Evolutionary conservation across 2,329 filamentous ascomycete genomes (phyloP), one percentile per base, ranked within the genome.

Genomic region (Ambrosiella cleistominuta): DNA sequence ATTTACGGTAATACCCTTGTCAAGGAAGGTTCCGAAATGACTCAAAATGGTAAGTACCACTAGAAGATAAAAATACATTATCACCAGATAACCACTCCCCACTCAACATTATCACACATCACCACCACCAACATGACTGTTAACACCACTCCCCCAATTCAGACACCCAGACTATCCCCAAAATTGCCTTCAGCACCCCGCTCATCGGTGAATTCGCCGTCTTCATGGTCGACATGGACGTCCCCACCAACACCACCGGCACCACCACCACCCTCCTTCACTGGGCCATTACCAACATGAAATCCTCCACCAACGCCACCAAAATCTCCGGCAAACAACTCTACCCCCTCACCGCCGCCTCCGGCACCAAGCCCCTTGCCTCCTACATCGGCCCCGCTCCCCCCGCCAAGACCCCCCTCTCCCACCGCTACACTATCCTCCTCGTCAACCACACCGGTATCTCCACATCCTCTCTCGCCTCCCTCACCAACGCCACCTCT

Each of bases 221-320:
- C 58, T 63, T 75, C 27, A 65, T 64, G 52, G 63, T 77, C 36
- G 74, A 77, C 61, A 66, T 74, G 13, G 75, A 77, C 65, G 70
- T 74, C 0, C 75, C 75, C 57, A 61, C 61, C 51, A 64, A 64
- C 60, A 39, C 44, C 35, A 59, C 63, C 38, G 5, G 71, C 55
- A 62, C 63, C 35, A 61, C 72, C 36, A 69, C 72, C 4, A 75
- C 75, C 1, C 67, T 75, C 38, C 63, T 76, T 56, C 75, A 77
- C 66, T 75, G 72, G 68, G 64, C 75, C 53, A 72, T 75, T 61
- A 69, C 70, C 0, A 70, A 70, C 42, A 63, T 74, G 56, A 62
- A 63, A n/a, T 62, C 62, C 42, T 60, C 62, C 45, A 38, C 37
- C n/a, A 56, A 55, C 54, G 51, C 61, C 17, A 58, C 56, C 36